Evolutionary conservation across 345 rosid genomes (phyloP).

Genomic region (Melastoma malabathricum): DNA sequence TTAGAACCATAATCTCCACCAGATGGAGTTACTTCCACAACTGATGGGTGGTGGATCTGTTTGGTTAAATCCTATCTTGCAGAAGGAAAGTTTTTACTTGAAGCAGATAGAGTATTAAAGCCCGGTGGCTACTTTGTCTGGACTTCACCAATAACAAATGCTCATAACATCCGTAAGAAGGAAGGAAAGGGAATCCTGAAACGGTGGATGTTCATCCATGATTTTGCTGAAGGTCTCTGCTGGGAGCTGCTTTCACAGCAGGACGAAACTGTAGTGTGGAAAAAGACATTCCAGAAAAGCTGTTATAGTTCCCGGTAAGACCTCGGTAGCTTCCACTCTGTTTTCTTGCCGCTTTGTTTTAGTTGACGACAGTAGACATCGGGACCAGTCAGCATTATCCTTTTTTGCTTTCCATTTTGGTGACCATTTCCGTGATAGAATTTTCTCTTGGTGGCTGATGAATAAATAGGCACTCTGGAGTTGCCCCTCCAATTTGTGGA

Average conservation of each 20-base stretch:
- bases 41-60: constrained; percentile 7
- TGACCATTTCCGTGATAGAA: constrained; percentile 7
- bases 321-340: background rate
- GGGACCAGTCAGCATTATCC: too few species aligned
- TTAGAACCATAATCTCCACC: too few species aligned
- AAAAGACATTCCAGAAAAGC: constrained; percentile 58
- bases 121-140: constrained; percentile 99
- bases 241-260: constrained; percentile 86
- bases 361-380: too few species aligned
- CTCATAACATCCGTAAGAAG: constrained; percentile 45
- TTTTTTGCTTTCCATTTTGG: too few species aligned
- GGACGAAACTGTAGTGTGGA: constrained; percentile 96
- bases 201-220: constrained; percentile 63
- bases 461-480: constrained; percentile 57
- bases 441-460: constrained; percentile 7
- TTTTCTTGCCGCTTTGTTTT: background rate
- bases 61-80: constrained; percentile 6
- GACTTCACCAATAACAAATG: constrained; percentile 84
- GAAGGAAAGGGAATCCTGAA: constrained; percentile 32
- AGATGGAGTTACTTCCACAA: too few species aligned
- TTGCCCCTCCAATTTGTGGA: constrained; percentile 59
- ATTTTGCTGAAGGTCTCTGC: constrained; percentile 66
- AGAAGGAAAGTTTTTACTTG: constrained; percentile 80
- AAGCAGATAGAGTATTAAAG: constrained; percentile 80
- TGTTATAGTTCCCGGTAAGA: constrained; percentile 73